phyloP scores from a whole-genome alignment of 305 asterid genomes.

The Solanum aculeatissimum region DNA sequence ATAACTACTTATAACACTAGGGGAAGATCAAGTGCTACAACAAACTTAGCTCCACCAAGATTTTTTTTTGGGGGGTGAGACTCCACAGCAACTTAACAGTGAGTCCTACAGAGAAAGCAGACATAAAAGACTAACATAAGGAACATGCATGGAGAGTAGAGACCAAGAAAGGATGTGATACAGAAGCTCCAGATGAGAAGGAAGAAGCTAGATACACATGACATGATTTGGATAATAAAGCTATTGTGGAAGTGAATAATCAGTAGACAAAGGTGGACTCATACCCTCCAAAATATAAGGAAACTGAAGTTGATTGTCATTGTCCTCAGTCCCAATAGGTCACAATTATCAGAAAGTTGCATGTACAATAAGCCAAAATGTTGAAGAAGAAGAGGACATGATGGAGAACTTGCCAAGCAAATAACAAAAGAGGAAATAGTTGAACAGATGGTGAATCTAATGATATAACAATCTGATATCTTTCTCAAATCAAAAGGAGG shows the following conservation, averaged over 20 bases:
- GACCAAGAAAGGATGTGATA: background rate
- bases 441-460: background rate
- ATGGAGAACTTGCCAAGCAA: too few species aligned
- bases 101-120: background rate
- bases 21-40: too few species aligned
- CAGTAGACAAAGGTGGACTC: background rate
- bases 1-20: too few species aligned
- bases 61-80: background rate
- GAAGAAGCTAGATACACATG: background rate
- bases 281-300: background rate
- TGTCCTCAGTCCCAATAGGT: too few species aligned
- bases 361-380: background rate
- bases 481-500: background rate
- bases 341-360: background rate
- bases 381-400: background rate
- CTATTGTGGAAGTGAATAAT: background rate
- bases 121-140: background rate
- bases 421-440: too few species aligned
- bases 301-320: background rate
- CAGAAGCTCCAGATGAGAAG: background rate
- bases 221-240: background rate
- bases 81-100: background rate
- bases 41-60: background rate
- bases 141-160: too few species aligned
- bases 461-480: background rate